Evolutionary conservation across 306 rosid species (phyloP).

Genomic region (Acmispon strigosus): DNA sequence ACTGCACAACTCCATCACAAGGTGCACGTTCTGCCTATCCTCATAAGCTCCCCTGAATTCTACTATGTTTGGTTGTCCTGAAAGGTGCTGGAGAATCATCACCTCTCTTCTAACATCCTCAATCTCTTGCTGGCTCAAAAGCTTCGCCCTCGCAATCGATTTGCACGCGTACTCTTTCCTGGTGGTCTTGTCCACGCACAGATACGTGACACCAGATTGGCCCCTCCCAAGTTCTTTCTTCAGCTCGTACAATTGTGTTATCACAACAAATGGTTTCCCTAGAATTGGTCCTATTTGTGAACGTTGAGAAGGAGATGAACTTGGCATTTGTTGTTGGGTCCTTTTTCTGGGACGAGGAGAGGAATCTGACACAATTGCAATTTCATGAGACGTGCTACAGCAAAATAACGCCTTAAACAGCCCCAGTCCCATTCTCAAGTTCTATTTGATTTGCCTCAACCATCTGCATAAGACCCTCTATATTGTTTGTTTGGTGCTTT

Average conservation of each 20-base stretch:
- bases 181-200: conserved; percentile 53
- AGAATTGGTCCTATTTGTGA: conserved; percentile 40
- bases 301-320: too few relatives aligned
- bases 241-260: conserved; percentile 37
- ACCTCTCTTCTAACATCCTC: conserved; percentile 69
- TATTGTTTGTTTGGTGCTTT: too few relatives aligned
- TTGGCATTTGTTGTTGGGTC: too few relatives aligned
- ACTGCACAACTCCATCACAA: conserved; percentile 84
- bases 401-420: too few relatives aligned
- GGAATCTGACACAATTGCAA: too few relatives aligned
- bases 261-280: conserved; percentile 45
- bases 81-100: conserved; percentile 58
- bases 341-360: too few relatives aligned
- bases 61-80: conserved; percentile 86
- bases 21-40: conserved; percentile 47
- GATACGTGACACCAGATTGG: conserved; percentile 54
- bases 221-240: conserved; percentile 59
- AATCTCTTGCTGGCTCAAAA: conserved; percentile 24
- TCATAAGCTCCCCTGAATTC: conserved; percentile 81
- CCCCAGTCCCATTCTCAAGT: too few relatives aligned
- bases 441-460: too few relatives aligned
- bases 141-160: conserved; percentile 43
- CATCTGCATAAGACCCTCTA: too few relatives aligned
- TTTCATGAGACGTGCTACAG: too few relatives aligned
- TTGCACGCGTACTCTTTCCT: conserved; percentile 71